Evolutionary conservation across 257 asterid species (phyloP).

Genomic region (Solanum gandarillasii): DNA sequence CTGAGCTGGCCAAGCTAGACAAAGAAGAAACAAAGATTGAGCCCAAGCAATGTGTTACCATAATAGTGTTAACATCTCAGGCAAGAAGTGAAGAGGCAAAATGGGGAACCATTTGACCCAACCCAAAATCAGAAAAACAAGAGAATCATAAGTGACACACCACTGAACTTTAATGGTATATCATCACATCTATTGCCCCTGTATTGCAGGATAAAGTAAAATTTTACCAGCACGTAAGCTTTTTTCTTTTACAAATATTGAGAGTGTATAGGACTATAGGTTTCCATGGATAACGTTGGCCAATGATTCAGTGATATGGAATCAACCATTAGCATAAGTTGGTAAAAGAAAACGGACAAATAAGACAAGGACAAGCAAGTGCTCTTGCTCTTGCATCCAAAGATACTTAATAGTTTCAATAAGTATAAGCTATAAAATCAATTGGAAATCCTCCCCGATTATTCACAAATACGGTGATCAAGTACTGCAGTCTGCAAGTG

Average conservation of each 20-base stretch:
- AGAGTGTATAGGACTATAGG: not conserved
- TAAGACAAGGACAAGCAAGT: not conserved
- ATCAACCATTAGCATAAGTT: not conserved
- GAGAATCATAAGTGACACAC: not conserved
- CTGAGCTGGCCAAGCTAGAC: conserved; percentile 73
- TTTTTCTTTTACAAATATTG: not conserved
- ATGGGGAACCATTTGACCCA: not conserved
- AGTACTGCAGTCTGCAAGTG: not conserved
- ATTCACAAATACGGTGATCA: not conserved
- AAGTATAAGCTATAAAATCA: not conserved
- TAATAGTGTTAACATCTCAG: not conserved
- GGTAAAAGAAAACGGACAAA: not conserved
- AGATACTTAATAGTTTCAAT: not conserved
- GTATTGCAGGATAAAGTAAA: not conserved
- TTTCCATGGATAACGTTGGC: not conserved
- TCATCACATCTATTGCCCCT: not conserved
- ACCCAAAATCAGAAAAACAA: not conserved
- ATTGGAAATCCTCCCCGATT: not conserved
- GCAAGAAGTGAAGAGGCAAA: not conserved
- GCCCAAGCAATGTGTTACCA: not conserved
- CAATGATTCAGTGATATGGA: not conserved
- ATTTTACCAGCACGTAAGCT: not conserved
- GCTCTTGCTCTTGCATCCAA: not conserved
- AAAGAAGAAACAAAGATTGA: conserved; percentile 5
- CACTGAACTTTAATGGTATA: not conserved